Percentiles rank a stretch among this genome's conserved stretches.
These are phyloP conservation scores for Tetrahymena thermophila DNA, from an alignment of 73 alveolate species.

Conservation along the genomic window DNA sequence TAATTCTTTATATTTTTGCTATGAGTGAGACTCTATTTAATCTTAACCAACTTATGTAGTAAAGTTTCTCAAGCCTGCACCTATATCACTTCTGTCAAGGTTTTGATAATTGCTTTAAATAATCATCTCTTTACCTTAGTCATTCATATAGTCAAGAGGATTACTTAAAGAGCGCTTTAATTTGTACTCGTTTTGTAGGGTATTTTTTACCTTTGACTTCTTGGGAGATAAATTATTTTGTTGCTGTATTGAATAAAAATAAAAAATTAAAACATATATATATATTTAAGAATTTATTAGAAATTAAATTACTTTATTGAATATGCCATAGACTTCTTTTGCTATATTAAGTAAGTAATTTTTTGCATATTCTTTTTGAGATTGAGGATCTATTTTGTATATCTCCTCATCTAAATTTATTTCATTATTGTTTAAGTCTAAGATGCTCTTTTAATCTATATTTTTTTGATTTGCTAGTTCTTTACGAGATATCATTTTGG, in stretches of 20 bases:
- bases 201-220: not conserved
- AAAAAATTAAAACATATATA: no score
- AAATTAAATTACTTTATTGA: not conserved
- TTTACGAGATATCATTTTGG: not conserved
- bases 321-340: not conserved
- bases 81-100: not conserved
- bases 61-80: not conserved
- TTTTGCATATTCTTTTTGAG: not conserved
- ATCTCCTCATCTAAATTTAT: not conserved
- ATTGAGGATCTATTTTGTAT: not conserved
- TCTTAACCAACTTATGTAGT: not conserved
- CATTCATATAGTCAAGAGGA: not conserved
- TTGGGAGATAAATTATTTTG: not conserved
- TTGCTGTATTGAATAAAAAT: not conserved
- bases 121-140: not conserved
- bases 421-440: not conserved
- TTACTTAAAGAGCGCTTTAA: not conserved
- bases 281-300: no score
- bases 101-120: not conserved
- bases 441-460: not conserved
- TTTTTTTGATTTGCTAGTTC: not conserved
- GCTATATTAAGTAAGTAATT: not conserved
- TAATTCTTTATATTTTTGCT: not conserved
- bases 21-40: not conserved
- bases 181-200: not conserved